phyloP scores from a whole-genome alignment of 164 flowering plant species.

The Dillenia turbinata region DNA sequence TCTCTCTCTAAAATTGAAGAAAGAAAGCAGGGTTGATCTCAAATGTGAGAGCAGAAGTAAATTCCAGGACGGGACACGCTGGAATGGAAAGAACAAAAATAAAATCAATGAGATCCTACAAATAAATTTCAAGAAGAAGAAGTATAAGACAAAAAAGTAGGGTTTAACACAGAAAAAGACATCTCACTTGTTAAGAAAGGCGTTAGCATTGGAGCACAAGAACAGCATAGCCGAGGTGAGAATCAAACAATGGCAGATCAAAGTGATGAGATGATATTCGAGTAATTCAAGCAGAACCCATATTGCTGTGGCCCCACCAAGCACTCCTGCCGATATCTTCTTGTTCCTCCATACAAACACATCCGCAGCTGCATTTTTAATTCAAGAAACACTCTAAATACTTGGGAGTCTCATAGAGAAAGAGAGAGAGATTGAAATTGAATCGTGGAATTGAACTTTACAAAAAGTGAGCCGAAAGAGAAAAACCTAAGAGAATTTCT shows the following conservation, averaged over 20 bases:
- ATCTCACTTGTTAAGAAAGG: slow-evolving; percentile 80
- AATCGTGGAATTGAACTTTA: no score
- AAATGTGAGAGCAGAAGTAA: slow-evolving; percentile 33
- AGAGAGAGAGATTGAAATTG: no score
- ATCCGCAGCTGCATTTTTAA: slow-evolving; percentile 63
- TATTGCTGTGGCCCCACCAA: slow-evolving; percentile 67
- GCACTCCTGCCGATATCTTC: slow-evolving; percentile 69
- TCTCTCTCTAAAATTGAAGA: no score
- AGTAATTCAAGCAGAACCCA: slow-evolving; percentile 85
- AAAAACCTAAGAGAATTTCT: background rate
- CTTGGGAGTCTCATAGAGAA: no score
- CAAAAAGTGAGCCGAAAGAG: background rate
- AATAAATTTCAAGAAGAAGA: background rate
- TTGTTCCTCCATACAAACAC: slow-evolving; percentile 90
- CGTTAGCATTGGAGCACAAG: slow-evolving; percentile 68
- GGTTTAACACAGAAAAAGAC: background rate
- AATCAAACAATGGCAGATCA: slow-evolving; percentile 64
- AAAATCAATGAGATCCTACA: background rate
- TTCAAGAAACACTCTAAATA: no score
- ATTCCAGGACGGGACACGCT: slow-evolving; percentile 35
- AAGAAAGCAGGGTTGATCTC: slow-evolving; percentile 30
- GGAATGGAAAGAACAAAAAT: slow-evolving; percentile 47
- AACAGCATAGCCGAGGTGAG: slow-evolving; percentile 45
- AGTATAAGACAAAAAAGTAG: background rate
- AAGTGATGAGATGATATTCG: slow-evolving; percentile 74